Conservation (phyloP, 495 filamentous ascomycete species). For the Podospora didyma region DNA sequence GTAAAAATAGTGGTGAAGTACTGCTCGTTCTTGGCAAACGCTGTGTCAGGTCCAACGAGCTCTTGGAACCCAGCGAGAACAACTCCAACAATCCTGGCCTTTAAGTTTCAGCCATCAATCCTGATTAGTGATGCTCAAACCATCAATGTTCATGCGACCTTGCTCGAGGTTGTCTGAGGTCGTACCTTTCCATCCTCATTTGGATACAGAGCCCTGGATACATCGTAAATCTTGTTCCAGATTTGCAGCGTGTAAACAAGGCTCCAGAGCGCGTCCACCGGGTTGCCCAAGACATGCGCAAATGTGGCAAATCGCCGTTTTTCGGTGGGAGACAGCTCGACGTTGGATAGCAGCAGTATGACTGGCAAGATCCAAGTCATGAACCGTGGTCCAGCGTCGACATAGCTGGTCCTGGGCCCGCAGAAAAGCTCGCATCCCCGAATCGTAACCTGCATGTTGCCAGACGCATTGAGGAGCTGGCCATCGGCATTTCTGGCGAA, state of each 20-base stretch:
- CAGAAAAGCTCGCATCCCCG: background rate
- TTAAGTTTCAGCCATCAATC: too few species aligned
- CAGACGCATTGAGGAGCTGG: too few species aligned
- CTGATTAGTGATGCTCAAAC: too few species aligned
- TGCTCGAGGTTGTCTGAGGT: too few species aligned
- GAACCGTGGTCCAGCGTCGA: slow-evolving; percentile 1
- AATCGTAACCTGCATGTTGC: background rate
- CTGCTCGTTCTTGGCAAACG: too few species aligned
- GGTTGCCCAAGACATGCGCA: background rate
- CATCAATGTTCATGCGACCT: too few species aligned
- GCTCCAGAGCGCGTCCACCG: slow-evolving; percentile 3
- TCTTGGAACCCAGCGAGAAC: slow-evolving; percentile 7
- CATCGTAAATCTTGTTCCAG: too few species aligned
- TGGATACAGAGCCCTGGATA: too few species aligned
- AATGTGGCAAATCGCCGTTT: background rate
- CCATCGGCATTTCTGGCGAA: too few species aligned
- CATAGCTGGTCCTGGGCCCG: background rate
- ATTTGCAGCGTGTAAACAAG: background rate
- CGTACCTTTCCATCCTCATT: too few species aligned
- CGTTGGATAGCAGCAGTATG: slow-evolving; percentile 8
- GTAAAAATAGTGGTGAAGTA: too few species aligned
- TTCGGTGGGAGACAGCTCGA: slow-evolving; percentile 7
- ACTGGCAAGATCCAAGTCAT: slow-evolving; percentile 10
- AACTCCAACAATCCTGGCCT: background rate
- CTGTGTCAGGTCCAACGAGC: background rate